Conservation (phyloP, 1,284 basidiomycete species). For the Rhodotorula sp. region DNA sequence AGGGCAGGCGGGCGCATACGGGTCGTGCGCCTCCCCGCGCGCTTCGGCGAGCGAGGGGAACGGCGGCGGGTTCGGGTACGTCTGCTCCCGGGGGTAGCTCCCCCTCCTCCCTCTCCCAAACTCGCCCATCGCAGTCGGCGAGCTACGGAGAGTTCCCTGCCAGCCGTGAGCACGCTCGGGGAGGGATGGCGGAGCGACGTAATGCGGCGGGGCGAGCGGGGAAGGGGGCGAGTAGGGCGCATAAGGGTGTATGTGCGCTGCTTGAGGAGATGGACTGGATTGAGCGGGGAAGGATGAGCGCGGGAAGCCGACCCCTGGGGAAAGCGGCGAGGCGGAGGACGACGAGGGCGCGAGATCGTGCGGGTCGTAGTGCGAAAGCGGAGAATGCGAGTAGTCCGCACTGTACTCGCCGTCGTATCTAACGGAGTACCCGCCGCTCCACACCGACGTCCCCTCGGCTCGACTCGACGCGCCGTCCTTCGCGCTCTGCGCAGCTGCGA, state of each 20-base stretch:
- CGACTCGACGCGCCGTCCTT: too few relatives aligned
- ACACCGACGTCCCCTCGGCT: background rate
- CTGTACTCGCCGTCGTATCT: too few relatives aligned
- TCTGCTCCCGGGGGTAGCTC: background rate
- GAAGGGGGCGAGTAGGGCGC: background rate
- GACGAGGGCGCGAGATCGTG: background rate
- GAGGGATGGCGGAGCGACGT: background rate
- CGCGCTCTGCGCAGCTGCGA: background rate
- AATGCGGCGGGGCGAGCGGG: background rate
- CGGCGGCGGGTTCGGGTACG: background rate
- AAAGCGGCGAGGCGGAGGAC: background rate
- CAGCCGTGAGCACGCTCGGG: background rate
- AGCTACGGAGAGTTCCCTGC: background rate
- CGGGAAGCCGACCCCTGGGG: background rate
- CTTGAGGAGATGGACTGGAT: background rate
- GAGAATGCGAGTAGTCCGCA: background rate
- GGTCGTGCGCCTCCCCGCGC: too few relatives aligned
- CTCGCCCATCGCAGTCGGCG: too few relatives aligned
- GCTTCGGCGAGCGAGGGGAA: background rate
- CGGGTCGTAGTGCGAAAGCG: background rate
- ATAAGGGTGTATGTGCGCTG: too few relatives aligned
- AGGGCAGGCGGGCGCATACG: background rate
- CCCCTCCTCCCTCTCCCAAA: too few relatives aligned
- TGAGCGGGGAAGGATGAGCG: background rate
- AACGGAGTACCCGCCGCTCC: background rate